Percentiles rank a stretch among this genome's conserved stretches.
These are phyloP conservation scores for Collybiopsis luxurians DNA, from an alignment of 768 basidiomycete species.

Conservation along the genomic window DNA sequence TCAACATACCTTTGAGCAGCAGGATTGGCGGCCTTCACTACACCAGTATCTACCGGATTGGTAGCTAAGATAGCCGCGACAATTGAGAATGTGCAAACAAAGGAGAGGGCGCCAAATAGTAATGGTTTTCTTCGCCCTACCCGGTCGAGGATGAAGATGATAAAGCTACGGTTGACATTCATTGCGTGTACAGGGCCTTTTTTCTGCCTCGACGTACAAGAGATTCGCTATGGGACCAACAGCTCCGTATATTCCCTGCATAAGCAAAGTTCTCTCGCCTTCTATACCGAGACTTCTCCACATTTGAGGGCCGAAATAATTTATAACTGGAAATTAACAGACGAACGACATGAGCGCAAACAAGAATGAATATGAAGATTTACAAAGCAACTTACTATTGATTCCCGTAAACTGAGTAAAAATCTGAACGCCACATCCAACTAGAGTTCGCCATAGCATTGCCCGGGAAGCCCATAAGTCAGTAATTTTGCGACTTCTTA, in stretches of 20 bases:
- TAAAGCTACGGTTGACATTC: too few species aligned
- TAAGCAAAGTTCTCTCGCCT: conserved; percentile 43
- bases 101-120: conserved; percentile 54
- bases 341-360: background rate
- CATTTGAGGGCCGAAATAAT: conserved; percentile 62
- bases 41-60: conserved; percentile 30
- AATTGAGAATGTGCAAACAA: conserved; percentile 51
- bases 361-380: too few species aligned
- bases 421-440: conserved; percentile 56
- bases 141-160: conserved; percentile 55
- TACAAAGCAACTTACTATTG: conserved; percentile 55
- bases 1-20: conserved; percentile 36
- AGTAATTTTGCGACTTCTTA: conserved; percentile 36
- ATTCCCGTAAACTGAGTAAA: conserved; percentile 66
- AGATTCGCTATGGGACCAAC: conserved; percentile 53
- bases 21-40: conserved; percentile 20
- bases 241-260: conserved; percentile 60
- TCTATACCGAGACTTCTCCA: conserved; percentile 52
- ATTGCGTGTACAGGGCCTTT: too few species aligned
- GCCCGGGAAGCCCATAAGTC: conserved; percentile 54
- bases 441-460: conserved; percentile 52
- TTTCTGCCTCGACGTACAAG: conserved; percentile 36
- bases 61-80: conserved; percentile 51
- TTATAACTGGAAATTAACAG: conserved; percentile 39
- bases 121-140: conserved; percentile 62